A percentile compares a stretch with the other conserved stretches of the same genome.
These are phyloP conservation scores for Meripilus lineatus DNA, from an alignment of 1,284 basidiomycete species.

Conservation along the genomic window DNA sequence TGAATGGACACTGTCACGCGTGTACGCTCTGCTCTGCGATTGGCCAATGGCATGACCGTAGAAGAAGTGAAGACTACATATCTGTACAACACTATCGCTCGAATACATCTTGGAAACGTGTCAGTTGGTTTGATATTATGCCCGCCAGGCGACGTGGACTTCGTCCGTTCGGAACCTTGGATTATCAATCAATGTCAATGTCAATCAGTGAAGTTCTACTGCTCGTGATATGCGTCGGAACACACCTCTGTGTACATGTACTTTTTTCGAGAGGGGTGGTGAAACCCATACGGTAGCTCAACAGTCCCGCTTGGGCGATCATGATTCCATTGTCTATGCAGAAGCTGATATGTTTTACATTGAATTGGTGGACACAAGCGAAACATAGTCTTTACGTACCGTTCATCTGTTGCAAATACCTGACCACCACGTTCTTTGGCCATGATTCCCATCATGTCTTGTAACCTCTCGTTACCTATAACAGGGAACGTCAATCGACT, in stretches of 20 bases:
- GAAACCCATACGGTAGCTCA: constrained; percentile 92
- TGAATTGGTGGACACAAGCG: constrained; percentile 4
- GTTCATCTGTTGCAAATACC: constrained; percentile 95
- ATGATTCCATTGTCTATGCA: constrained; percentile 99
- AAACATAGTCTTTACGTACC: constrained; percentile 42
- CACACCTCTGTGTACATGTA: constrained; percentile 84
- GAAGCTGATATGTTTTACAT: constrained; percentile 51
- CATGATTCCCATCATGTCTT: constrained; percentile 99
- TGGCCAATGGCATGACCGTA: too few relatives aligned
- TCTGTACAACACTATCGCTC: too few relatives aligned
- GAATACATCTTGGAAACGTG: too few relatives aligned
- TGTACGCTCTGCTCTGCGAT: too few relatives aligned
- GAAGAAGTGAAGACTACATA: too few relatives aligned
- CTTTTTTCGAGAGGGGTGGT: constrained; percentile 74
- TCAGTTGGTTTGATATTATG: constrained; percentile 30
- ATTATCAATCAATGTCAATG: constrained; percentile 6
- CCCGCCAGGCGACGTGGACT: constrained; percentile 84
- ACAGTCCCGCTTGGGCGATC: constrained; percentile 97
- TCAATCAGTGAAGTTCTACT: background rate
- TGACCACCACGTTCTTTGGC: constrained; percentile 84
- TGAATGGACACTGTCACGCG: too few relatives aligned
- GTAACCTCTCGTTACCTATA: constrained; percentile 88
- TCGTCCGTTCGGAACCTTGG: constrained; percentile 89
- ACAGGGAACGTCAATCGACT: background rate
- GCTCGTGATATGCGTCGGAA: background rate